phyloP scores from a whole-genome alignment of 352 stramenopile genomes.

The Phytophthora pistaciae region DNA sequence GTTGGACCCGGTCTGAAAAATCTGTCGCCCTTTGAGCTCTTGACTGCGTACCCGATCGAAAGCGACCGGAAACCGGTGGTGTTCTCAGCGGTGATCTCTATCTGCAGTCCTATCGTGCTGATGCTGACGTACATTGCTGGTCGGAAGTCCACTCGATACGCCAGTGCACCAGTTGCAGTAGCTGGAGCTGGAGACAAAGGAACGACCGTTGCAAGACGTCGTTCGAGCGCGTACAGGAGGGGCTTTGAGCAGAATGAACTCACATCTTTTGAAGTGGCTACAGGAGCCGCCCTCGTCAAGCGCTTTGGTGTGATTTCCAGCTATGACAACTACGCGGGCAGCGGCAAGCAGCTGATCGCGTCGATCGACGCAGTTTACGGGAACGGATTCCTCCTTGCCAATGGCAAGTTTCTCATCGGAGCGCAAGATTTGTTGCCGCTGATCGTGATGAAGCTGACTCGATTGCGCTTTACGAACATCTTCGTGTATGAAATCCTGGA shows the following conservation, averaged over 20 bases:
- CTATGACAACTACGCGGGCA: slow-evolving; percentile 36
- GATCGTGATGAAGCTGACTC: slow-evolving; percentile 48
- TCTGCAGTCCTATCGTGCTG: slow-evolving; percentile 28
- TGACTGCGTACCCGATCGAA: slow-evolving; percentile 27
- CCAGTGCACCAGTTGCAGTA: not conserved
- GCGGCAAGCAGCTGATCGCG: slow-evolving; percentile 26
- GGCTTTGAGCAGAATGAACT: slow-evolving; percentile 9
- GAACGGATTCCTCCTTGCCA: slow-evolving; percentile 48
- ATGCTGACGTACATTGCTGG: slow-evolving; percentile 29
- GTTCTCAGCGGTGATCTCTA: slow-evolving; percentile 24
- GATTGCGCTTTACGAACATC: slow-evolving; percentile 43
- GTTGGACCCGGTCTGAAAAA: slow-evolving; percentile 15
- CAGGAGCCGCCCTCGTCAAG: slow-evolving; percentile 30
- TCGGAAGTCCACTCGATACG: slow-evolving; percentile 21
- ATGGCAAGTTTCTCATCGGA: slow-evolving; percentile 45
- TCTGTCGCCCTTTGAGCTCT: slow-evolving; percentile 30
- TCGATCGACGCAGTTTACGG: slow-evolving; percentile 48
- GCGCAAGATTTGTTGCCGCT: slow-evolving; percentile 39
- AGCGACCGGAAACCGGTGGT: slow-evolving; percentile 19
- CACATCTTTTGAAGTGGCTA: slow-evolving; percentile 34
- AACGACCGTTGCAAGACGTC: not conserved
- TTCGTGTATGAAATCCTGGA: slow-evolving; percentile 37
- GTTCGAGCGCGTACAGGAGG: slow-evolving; percentile 17
- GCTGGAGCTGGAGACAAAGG: not conserved
- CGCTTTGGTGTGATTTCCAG: slow-evolving; percentile 27